Evolutionary conservation across 805 yeast species (phyloP), one percentile per base, ranked within the genome.

Genomic region (Suhomyces canberraensis): DNA sequence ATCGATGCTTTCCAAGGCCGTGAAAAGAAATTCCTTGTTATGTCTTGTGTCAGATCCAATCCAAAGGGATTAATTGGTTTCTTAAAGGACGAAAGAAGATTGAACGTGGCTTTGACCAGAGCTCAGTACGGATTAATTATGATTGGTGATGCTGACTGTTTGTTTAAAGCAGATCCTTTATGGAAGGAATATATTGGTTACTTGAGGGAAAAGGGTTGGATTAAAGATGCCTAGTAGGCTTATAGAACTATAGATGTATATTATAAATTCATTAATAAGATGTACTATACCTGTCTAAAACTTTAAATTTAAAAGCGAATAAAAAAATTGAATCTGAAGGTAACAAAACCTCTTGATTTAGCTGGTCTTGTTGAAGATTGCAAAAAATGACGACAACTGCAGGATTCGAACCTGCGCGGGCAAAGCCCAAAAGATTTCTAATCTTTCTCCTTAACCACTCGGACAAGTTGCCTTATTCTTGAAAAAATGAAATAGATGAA

Each of bases 371-470:
- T n/a, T n/a, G n/a, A n/a, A n/a, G n/a, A n/a, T n/a, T n/a, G n/a
- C n/a, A n/a, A 64, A 61, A 65, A 57, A 61, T 59, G 55, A 48
- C 81, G 81, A 76, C 81, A 76, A 72, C 81, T 73, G 80, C 83
- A 77, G 82, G 83, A 76, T 60, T 77, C 79, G 83, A 77, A 76
- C 60, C 60, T 56, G 60, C 60, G 60, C 59, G 60, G 60, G 60
- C 58, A 51, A 46, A 54, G 58, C 60, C 60, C 60, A 54, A 56
- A 54, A 54, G 60, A 54, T 56, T 55, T 55, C 59, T 41, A 44
- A 71, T 74, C 79, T 73, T 72, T 72, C 78, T 77, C 79, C 78
- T 73, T 74, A 73, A 73, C 78, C 79, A 69, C 79, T 74, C 78
- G 79, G 79, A 77, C 78, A 74, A 51, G 57, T 52, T 57, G 63